phyloP scores from a whole-genome alignment of 1,139 yeast genomes.

The Yamadazyma conglobata region DNA sequence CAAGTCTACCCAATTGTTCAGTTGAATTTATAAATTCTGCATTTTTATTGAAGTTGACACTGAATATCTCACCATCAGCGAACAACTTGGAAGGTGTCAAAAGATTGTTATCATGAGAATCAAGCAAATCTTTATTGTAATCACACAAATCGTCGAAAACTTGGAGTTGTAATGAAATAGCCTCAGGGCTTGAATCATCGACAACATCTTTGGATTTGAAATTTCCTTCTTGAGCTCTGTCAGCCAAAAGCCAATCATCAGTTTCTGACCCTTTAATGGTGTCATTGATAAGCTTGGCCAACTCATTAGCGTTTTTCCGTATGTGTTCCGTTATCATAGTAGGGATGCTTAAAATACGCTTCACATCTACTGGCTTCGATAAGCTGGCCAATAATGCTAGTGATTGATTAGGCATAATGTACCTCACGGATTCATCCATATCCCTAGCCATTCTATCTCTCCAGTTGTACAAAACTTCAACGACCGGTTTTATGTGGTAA shows the following conservation, averaged over 20 bases:
- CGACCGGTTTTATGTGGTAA: slow-evolving; percentile 49
- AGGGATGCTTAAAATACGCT: slow-evolving; percentile 53
- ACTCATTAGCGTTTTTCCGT: slow-evolving; percentile 51
- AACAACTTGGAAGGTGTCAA: slow-evolving; percentile 5
- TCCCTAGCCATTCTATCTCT: slow-evolving; percentile 72
- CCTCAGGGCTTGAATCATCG: slow-evolving; percentile 3
- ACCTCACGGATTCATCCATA: slow-evolving; percentile 82
- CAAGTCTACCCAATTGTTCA: slow-evolving; percentile 5
- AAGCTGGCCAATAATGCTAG: slow-evolving; percentile 59
- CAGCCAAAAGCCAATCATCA: slow-evolving; percentile 30
- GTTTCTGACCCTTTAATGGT: slow-evolving; percentile 29
- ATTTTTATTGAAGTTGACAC: slow-evolving; percentile 9
- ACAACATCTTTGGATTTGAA: not conserved
- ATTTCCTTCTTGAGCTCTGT: slow-evolving; percentile 13
- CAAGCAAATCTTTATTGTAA: slow-evolving; percentile 8
- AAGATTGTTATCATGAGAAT: not conserved
- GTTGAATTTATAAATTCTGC: slow-evolving; percentile 1
- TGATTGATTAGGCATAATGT: slow-evolving; percentile 77
- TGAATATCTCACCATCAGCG: slow-evolving; percentile 1
- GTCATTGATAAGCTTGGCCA: slow-evolving; percentile 52
- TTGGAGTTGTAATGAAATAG: slow-evolving; percentile 5
- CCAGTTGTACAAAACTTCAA: slow-evolving; percentile 72
- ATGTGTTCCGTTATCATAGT: slow-evolving; percentile 54
- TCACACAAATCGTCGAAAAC: slow-evolving; percentile 21
- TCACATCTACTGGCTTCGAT: slow-evolving; percentile 53